Conservation (phyloP, 2,329 filamentous ascomycete species). For the Penicillium capsulatum region DNA sequence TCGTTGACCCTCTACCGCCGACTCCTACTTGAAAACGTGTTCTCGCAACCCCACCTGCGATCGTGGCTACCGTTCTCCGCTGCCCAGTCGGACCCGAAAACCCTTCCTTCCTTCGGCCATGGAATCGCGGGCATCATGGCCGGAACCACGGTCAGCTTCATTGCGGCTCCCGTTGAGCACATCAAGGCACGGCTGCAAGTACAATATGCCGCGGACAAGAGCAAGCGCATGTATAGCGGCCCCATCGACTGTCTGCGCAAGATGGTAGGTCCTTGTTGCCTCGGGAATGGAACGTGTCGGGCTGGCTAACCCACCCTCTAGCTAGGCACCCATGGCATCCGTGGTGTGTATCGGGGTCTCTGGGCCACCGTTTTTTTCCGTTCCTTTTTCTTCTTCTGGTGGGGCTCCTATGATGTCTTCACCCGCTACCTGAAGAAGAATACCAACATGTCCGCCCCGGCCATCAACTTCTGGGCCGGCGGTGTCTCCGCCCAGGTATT, state of each 20-base stretch:
- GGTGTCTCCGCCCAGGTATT: conserved; percentile 90
- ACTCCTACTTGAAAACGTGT: conserved; percentile 74
- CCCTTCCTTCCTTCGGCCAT: conserved; percentile 73
- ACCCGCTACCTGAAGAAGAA: conserved; percentile 62
- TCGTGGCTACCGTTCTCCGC: conserved; percentile 36
- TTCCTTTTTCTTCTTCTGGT: conserved; percentile 96
- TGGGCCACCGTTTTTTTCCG: conserved; percentile 82
- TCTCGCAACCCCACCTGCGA: conserved; percentile 51
- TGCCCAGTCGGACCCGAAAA: conserved; percentile 36
- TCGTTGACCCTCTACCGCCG: conserved; percentile 86
- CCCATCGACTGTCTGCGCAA: conserved; percentile 79
- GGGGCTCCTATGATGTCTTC: conserved; percentile 88
- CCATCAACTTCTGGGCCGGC: conserved; percentile 95
- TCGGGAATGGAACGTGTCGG: too few relatives aligned
- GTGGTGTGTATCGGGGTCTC: conserved; percentile 81
- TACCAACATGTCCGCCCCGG: conserved; percentile 69
- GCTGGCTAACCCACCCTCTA: conserved; percentile 16
- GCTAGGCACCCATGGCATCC: conserved; percentile 62
- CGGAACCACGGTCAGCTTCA: conserved; percentile 83
- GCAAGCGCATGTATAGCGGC: conserved; percentile 73
- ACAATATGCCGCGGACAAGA: conserved; percentile 79
- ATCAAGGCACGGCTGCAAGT: conserved; percentile 91
- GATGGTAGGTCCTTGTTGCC: conserved; percentile 38
- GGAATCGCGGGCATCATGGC: conserved; percentile 83
- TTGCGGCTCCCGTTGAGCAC: conserved; percentile 92